Evolutionary conservation across 805 yeast species (phyloP), one percentile per base, ranked within the genome.

Genomic region (Candida golubevii): DNA sequence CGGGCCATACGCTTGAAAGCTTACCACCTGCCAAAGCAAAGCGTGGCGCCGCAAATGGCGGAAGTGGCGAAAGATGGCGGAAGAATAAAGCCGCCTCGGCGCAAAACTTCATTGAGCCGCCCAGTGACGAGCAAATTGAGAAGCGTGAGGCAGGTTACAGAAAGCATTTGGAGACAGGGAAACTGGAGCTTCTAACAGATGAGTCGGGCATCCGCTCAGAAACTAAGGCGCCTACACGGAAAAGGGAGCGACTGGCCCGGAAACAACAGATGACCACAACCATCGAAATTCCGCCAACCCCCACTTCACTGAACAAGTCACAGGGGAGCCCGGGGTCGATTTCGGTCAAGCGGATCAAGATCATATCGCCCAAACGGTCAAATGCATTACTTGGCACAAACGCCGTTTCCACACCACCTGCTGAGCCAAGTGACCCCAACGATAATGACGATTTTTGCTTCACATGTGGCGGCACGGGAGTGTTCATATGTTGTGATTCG

Each of bases 401-500:
- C 6, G 34, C 48, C 4, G 43, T 33, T n/a, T 12, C 47, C 14
- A 49, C 41, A 11, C 39, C 48, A 8, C 42, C 41, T 8, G 53
- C 47, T 23, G 47, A 45, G 36, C 18, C 30, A n/a, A 47, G 47
- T 26, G 48, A 51, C 14, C 47, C 59, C 23, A 51, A 47, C 35
- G 57, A 65, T 46, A 93, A 91, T 61, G 95, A 90, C 49, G 99
- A 91, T 62, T 90, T 76, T 61, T 91, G 99, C 59, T 72, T 86
- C n/a, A 75, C 93, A 0, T 91, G 99, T 67, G 90, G 95, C 1
- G 87, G 88, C 26, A 72, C 89, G 0, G 99, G 99, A 10, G 75
- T 86, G 26, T 89, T 91, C 55, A 71, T 91, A 23, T 93, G 98
- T 65, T 91, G 99, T 66, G 99, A 91, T 55, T 74, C 86, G 1